Base-by-base conservation (phyloP, 2,329 filamentous ascomycete species). In the Fusarium sp. region DNA sequence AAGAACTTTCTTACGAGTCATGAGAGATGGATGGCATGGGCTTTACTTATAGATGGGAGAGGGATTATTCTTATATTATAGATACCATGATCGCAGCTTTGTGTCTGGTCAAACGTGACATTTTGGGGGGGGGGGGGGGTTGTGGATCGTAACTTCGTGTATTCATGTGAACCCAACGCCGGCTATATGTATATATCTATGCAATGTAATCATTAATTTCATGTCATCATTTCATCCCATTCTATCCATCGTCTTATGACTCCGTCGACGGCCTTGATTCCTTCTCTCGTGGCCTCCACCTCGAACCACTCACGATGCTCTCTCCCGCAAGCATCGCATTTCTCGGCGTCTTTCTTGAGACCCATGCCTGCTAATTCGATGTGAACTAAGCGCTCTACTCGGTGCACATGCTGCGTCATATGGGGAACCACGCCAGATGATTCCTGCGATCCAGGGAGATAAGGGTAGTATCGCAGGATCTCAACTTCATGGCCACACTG, bases 231-330 rank as follows among this genome's bases (percentile, higher is more conserved):
- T 82, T 94, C 92, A 61, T 92, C 93, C 94, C 95, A 98, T 17
- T 89, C 89, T 14, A 95, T 91, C 96, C 96, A 99, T 74, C 94
- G 85, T 79, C 91, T 89, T 45, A 98, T 91, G 67, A 95, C 90
- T 74, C 93, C 86, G 72, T 90, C 85, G 85, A 90, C 85, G 84
- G 89, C 87, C 68, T 87, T 89, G 7, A 98, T 87, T 0, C 92
- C 93, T 34, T 91, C 87, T 73, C 91, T 89, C 28, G 86, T 91
- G 1, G 94, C 93, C 70, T 94, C 90, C 3, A 98, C 91, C 83
- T 97, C 93, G 81, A 99, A 99, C 96, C 96, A 99, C 84, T 99
- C 96, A 59, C 92, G 87, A 82, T 99, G 96, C 77, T 94, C 92
- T 78, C 91, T 91, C 5, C 95, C 95, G 79, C 96, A 99, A 3